phyloP scores from a whole-genome alignment of 2,329 filamentous ascomycete species.

The Harringtonia aguacate region DNA sequence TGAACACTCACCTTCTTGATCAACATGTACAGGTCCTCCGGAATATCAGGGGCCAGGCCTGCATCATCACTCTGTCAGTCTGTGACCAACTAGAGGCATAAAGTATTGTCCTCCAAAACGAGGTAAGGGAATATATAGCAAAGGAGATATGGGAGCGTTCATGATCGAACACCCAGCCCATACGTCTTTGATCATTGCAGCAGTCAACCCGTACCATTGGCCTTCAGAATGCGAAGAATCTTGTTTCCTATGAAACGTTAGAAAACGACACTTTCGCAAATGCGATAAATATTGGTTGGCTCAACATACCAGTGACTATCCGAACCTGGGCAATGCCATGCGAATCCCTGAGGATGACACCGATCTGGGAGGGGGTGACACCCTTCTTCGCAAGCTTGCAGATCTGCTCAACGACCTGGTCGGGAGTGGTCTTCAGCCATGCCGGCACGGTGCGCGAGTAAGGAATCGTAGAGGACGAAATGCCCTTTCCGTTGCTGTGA shows the following conservation, averaged over 20 bases:
- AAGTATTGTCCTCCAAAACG: not conserved
- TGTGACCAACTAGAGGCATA: slow-evolving; percentile 80
- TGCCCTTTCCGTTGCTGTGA: slow-evolving; percentile 99
- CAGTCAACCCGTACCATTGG: slow-evolving; percentile 67
- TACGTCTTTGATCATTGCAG: not conserved
- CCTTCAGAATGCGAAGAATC: slow-evolving; percentile 98
- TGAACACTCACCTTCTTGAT: slow-evolving; percentile 90
- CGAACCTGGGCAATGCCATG: slow-evolving; percentile 98
- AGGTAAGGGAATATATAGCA: not conserved
- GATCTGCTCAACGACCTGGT: slow-evolving; percentile 98
- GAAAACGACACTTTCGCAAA: slow-evolving; percentile 20
- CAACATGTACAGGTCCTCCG: slow-evolving; percentile 99
- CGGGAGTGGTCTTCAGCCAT: slow-evolving; percentile 98
- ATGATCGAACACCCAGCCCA: not conserved
- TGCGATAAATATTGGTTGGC: not conserved
- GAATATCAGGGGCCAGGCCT: slow-evolving; percentile 98
- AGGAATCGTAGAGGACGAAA: slow-evolving; percentile 88
- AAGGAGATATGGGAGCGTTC: not conserved
- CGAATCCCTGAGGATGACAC: slow-evolving; percentile 95
- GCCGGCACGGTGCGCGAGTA: slow-evolving; percentile 89
- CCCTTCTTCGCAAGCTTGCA: slow-evolving; percentile 99
- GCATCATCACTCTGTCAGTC: slow-evolving; percentile 88
- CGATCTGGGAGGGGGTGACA: slow-evolving; percentile 96
- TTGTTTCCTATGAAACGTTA: slow-evolving; percentile 71
- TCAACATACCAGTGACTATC: slow-evolving; percentile 77